Evolutionary conservation across 2,329 filamentous ascomycete species (phyloP), one percentile per base, ranked within the genome.

Genomic region (Penicillium aurantiogriseum): DNA sequence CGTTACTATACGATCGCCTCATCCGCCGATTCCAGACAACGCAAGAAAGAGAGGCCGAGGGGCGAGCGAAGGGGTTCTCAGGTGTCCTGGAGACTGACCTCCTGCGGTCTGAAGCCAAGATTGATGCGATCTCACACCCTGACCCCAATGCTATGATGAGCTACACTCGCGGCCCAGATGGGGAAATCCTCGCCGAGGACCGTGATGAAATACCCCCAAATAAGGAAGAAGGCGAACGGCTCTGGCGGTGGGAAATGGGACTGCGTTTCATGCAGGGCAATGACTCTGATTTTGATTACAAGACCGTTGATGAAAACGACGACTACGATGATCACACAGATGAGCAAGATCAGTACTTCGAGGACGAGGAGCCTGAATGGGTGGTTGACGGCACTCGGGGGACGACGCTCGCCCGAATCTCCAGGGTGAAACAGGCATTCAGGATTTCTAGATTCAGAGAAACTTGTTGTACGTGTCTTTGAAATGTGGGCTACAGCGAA

Each of bases 281-380:
- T 6, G 92, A 95, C 68, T 80, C 82, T 1, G 91, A 95, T 47
- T 93, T 95, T 66, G 88, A 93, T 60, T 96, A 96, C 69, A 72
- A 67, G 1, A 67, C 63, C 3, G 87, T 96, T 5, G 92, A 96
- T 69, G 77, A 78, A 36, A 86, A 89, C 67, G 87, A 91, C 31
- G 86, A 87, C 21, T 87, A 86, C 55, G 91, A 96, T 70, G 85
- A 87, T 73, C 71, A 75, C 79, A 73, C 81, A 69, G 79, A 84
- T 77, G 81, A 83, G 63, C 82, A 93, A 72, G 90, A 96, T 38
- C 81, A 81, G 21, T 96, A 90, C 79, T 92, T 95, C 69, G 90
- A 92, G 23, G 85, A 86, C 6, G 88, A 96, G 77, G 87, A 90
- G 65, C 88, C 89, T 0, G 80, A 81, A 47, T 91, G 88, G 83